Conservation (phyloP, 352 stramenopile genomes). For the Phytophthora aleatoria region DNA sequence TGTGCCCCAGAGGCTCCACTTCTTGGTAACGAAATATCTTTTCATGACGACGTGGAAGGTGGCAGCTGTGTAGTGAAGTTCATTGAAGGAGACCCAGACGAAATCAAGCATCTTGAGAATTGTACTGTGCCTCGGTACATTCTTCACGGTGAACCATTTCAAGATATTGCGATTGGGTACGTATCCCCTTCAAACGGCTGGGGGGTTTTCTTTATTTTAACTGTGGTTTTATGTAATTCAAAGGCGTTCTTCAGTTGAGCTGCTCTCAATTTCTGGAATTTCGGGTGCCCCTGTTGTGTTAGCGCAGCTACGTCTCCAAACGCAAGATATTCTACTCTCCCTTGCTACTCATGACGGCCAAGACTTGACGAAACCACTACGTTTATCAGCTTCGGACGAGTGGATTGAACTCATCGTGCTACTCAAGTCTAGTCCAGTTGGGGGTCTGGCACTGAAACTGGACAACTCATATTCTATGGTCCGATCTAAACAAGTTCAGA, state of each 20-base stretch:
- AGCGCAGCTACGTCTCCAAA: slow-evolving; percentile 42
- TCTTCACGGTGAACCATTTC: slow-evolving; percentile 37
- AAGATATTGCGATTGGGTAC: slow-evolving; percentile 56
- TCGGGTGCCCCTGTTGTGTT: slow-evolving; percentile 14
- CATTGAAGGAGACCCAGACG: slow-evolving; percentile 41
- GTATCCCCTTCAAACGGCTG: slow-evolving; percentile 5
- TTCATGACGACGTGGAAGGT: slow-evolving; percentile 19
- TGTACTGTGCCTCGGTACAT: slow-evolving; percentile 62
- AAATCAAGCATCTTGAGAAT: slow-evolving; percentile 53
- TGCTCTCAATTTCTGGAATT: slow-evolving; percentile 17
- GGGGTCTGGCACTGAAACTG: slow-evolving; percentile 41
- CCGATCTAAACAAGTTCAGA: slow-evolving; percentile 57
- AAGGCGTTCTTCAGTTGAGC: slow-evolving; percentile 25
- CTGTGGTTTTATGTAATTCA: background rate
- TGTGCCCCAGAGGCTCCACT: slow-evolving; percentile 52
- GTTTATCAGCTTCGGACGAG: slow-evolving; percentile 45
- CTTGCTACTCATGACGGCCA: slow-evolving; percentile 29
- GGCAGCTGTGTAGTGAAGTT: slow-evolving; percentile 37
- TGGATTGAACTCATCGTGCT: slow-evolving; percentile 62
- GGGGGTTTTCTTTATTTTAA: background rate
- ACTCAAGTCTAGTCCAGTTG: slow-evolving; percentile 21
- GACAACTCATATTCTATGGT: slow-evolving; percentile 79
- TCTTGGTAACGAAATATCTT: slow-evolving; percentile 30
- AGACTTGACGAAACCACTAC: slow-evolving; percentile 45
- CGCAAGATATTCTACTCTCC: slow-evolving; percentile 48